Evolutionary conservation across 176 grass and related monocot genomes (phyloP), one percentile per base, ranked within the genome.

Genomic region (Aechmea fasciata): DNA sequence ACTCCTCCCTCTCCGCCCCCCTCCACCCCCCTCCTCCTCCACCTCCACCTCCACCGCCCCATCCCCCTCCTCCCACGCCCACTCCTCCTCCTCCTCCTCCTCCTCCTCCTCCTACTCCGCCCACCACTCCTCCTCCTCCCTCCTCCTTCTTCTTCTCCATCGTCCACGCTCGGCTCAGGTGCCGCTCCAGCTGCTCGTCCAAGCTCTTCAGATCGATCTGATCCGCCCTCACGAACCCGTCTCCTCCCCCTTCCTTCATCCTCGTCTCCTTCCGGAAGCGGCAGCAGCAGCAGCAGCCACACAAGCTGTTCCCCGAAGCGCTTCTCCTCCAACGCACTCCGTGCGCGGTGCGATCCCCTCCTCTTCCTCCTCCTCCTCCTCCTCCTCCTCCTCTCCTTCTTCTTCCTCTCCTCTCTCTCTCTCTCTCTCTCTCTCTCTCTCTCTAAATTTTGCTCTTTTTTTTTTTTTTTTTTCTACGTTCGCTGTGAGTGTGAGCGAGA

Each of bases 121-220:
- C 47, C 14, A 11, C 65, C 22, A 23, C 22, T 49, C 72, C 69
- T 11, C 33, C 33, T 0, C 4, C 33, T 50, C 72, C 84, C 73
- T 96, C 87, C 76, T 85, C 84, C 74, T 87, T 90, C 75, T 78
- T 81, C 86, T 97, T 99, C 80, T 99, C 94, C 94, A 99, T 80
- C 77, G 94, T 99, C 94, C 89, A 85, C 2, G 94, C 79, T 50
- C 87, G 81, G 51, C 72, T 83, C 47, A 99, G 82, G 75, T 99
- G 89, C 80, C 89, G 85, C 82, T 93, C 94, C 53, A 99, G 73
- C 71, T 99, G 87, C 86, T 99, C 94, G 75, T 88, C 89, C 84
- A 99, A 74, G 77, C 33, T 90, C 94, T 88, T 87, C 49, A 82
- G 85, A 74, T 81, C 75, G 79, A 99, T 99, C 41, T 69, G 70